Evolutionary conservation across 2,329 filamentous ascomycete genomes (phyloP).

Genomic region (Leptographium procerum): DNA sequence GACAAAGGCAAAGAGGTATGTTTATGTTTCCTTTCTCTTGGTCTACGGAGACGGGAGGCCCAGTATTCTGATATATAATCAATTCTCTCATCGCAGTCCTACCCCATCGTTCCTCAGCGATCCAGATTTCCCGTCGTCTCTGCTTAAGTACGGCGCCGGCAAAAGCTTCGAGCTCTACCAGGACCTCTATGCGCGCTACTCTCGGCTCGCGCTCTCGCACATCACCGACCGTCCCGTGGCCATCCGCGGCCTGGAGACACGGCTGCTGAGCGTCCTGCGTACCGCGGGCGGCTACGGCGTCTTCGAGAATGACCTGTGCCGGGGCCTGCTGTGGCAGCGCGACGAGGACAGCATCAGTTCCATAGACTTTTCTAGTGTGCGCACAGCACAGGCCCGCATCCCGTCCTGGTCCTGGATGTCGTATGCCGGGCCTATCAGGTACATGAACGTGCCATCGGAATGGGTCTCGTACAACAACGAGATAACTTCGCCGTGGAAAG

Average conservation of each 20-base stretch:
- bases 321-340: conserved; percentile 18
- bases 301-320: conserved; percentile 16
- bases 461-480: neutral
- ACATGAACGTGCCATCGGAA: neutral
- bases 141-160: conserved; percentile 4
- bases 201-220: conserved; percentile 15
- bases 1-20: conserved; percentile 20
- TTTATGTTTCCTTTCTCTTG: neutral
- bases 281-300: conserved; percentile 19
- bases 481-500: neutral
- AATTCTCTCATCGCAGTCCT: neutral
- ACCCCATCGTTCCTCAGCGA: conserved; percentile 16
- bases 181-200: conserved; percentile 19
- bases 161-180: conserved; percentile 14
- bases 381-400: neutral
- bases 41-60: no score
- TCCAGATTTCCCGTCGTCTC: conserved; percentile 15
- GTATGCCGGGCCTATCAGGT: neutral
- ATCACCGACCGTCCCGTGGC: conserved; percentile 18
- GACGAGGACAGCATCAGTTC: neutral
- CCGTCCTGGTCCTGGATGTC: neutral
- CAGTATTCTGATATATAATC: no score
- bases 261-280: conserved; percentile 13
- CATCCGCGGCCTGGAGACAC: conserved; percentile 19
- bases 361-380: neutral